Conservation (phyloP, 495 filamentous ascomycete species). For the Penicillium goetzii region DNA sequence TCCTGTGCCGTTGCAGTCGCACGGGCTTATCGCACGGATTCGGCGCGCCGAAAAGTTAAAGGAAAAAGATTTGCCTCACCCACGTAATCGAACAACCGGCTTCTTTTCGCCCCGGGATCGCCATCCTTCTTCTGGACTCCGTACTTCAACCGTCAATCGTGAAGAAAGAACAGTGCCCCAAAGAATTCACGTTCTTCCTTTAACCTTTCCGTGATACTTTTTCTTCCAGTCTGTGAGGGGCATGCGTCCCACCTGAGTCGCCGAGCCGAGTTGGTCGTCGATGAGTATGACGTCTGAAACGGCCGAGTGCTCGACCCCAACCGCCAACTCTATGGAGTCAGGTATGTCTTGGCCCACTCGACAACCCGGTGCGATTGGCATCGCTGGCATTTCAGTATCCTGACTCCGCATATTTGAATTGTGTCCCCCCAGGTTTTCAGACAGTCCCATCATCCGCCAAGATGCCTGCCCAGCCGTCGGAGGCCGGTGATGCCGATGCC, state of each 20-base stretch:
- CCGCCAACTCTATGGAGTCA: conserved; percentile 34
- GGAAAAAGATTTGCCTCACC: conserved; percentile 37
- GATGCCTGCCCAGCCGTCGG: conserved; percentile 32
- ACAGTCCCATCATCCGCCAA: conserved; percentile 31
- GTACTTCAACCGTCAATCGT: conserved; percentile 5
- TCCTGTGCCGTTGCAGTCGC: conserved; percentile 18
- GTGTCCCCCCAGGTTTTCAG: conserved; percentile 23
- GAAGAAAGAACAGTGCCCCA: neutral
- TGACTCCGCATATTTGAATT: conserved; percentile 26
- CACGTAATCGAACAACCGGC: conserved; percentile 25
- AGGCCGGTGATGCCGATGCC: conserved; percentile 37
- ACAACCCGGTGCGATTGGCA: conserved; percentile 7
- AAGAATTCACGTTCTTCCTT: neutral
- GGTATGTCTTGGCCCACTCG: conserved; percentile 38
- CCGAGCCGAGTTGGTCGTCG: conserved; percentile 29
- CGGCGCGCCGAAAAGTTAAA: conserved; percentile 29
- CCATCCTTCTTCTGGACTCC: neutral
- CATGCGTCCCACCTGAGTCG: conserved; percentile 43
- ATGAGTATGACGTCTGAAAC: conserved; percentile 52
- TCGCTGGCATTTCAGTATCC: conserved; percentile 8
- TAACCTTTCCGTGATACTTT: neutral
- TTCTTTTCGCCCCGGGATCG: conserved; percentile 3
- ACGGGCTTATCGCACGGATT: conserved; percentile 33
- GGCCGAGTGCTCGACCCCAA: conserved; percentile 34
- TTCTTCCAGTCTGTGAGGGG: conserved; percentile 29